phyloP scores from a whole-genome alignment of 495 filamentous ascomycete species.

The Hypoxylon intermedium region DNA sequence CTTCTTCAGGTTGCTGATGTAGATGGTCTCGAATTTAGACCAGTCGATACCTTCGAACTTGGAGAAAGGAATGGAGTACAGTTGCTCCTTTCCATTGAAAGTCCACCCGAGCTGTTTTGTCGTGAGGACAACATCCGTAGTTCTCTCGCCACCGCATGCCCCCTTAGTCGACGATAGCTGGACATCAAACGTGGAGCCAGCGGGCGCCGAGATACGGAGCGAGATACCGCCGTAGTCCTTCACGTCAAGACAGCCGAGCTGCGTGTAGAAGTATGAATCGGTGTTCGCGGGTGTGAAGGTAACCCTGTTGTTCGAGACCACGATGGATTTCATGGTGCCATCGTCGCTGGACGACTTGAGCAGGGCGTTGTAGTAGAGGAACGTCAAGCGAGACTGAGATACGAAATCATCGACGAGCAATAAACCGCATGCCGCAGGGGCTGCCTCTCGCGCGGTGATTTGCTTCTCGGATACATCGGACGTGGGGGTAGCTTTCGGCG shows the following conservation, averaged over 20 bases:
- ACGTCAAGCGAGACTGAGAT: slow-evolving; percentile 69
- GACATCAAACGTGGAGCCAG: slow-evolving; percentile 61
- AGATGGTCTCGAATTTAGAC: slow-evolving; percentile 59
- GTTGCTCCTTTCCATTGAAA: slow-evolving; percentile 65
- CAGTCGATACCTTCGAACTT: slow-evolving; percentile 60
- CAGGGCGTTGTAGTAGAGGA: slow-evolving; percentile 68
- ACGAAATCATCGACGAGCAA: slow-evolving; percentile 68
- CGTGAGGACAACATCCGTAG: slow-evolving; percentile 47
- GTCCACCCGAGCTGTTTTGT: slow-evolving; percentile 63
- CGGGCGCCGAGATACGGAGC: slow-evolving; percentile 62
- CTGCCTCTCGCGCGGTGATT: slow-evolving; percentile 17
- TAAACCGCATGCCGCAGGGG: slow-evolving; percentile 51
- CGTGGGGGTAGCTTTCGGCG: slow-evolving; percentile 22
- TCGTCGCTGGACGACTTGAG: slow-evolving; percentile 65
- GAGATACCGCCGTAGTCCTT: slow-evolving; percentile 64
- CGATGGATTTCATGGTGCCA: slow-evolving; percentile 63
- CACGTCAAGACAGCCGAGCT: slow-evolving; percentile 63
- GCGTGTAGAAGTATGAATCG: slow-evolving; percentile 65
- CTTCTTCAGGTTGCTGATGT: slow-evolving; percentile 55
- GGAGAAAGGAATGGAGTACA: slow-evolving; percentile 66
- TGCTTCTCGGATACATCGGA: slow-evolving; percentile 20
- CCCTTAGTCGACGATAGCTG: slow-evolving; percentile 58
- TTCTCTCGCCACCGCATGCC: slow-evolving; percentile 48
- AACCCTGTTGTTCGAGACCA: slow-evolving; percentile 60
- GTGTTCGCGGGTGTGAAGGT: slow-evolving; percentile 59